Evolutionary conservation across 768 basidiomycete genomes (phyloP), one percentile per base, ranked within the genome.

Genomic region (Macrolepiota fuliginosa): DNA sequence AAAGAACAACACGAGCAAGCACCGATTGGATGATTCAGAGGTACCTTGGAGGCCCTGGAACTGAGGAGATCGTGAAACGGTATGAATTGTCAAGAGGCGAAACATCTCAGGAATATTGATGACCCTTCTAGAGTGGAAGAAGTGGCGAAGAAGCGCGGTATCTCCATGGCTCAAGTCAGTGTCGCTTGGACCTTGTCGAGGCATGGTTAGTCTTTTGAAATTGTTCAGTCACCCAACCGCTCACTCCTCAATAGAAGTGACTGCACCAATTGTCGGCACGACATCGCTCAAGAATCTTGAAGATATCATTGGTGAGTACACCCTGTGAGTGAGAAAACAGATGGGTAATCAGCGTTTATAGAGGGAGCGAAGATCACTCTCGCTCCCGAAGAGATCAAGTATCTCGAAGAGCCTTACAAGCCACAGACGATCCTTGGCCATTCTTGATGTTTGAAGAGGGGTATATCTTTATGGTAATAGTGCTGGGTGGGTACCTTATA

Each of bases 241-340:
- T 54, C 25, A 39, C n/a, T 11, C 9, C 19, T 49, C 15, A 19
- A 39, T 36, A 75, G 79, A 72, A 27, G 79, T 88, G 4, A 73
- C 83, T 0, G 85, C 85, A 1, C 87, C 86, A 0, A 85, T 88
- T 65, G 77, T 87, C 36, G 86, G 85, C 0, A 76, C 80, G 0
- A 83, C 82, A 1, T 83, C 79, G 32, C 62, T 81, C 4, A 74
- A 82, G 29, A 83, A 86, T 58, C 70, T 87, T 27, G 67, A 77
- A 24, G 85, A 87, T 55, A 67, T 85, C 15, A 74, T 85, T 54
- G 81, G 81, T 80, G 68, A 59, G 71, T 35, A 17, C 54, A 37
- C 39, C 24, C 27, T 27, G 40, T 27, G 17, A 13, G 9, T 22
- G 25, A 7, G 35, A 3, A 15, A n/a, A 2, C 17, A 4, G 19